Conservation (phyloP, 176 grass and related monocot genomes). For the Eleusine indica region DNA sequence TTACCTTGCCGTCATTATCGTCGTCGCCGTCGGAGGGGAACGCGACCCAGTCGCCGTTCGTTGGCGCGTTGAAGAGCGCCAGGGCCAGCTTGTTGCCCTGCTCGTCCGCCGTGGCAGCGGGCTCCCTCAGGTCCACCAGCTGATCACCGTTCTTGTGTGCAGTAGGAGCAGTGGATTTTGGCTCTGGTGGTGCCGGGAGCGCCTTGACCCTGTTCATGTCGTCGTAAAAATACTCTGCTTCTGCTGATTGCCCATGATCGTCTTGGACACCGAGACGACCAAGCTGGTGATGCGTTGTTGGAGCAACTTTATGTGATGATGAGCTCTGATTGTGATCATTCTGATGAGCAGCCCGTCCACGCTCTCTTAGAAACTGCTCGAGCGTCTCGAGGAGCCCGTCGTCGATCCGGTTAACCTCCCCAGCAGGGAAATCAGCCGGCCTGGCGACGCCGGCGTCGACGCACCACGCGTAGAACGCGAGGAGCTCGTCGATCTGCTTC, state of each 20-base stretch:
- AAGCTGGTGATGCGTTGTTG: too few species aligned
- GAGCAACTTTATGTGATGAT: not conserved
- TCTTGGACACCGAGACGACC: not conserved
- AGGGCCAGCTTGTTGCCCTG: slow-evolving; percentile 74
- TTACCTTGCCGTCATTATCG: not conserved
- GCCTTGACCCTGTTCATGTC: slow-evolving; percentile 57
- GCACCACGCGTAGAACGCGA: slow-evolving; percentile 68
- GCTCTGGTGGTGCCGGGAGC: slow-evolving; percentile 51
- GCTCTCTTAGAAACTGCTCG: slow-evolving; percentile 72
- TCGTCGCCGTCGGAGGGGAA: slow-evolving; percentile 52
- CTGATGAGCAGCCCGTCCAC: slow-evolving; percentile 35
- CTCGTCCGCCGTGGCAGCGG: slow-evolving; percentile 38
- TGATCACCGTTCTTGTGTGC: not conserved
- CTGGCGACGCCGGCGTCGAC: slow-evolving; percentile 52
- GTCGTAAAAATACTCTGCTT: not conserved
- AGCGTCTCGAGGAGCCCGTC: slow-evolving; percentile 62
- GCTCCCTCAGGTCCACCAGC: slow-evolving; percentile 69
- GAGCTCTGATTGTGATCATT: slow-evolving; percentile 2
- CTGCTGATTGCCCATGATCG: too few species aligned
- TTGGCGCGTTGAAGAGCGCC: slow-evolving; percentile 62
- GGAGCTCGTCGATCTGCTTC: slow-evolving; percentile 69
- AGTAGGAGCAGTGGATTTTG: too few species aligned
- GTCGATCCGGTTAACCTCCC: slow-evolving; percentile 57
- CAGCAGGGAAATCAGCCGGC: slow-evolving; percentile 42
- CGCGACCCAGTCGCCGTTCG: slow-evolving; percentile 54